These are phyloP conservation scores for Pythium rhizo-oryzae DNA, from an alignment of 352 stramenopile species.

Conservation along the genomic window DNA sequence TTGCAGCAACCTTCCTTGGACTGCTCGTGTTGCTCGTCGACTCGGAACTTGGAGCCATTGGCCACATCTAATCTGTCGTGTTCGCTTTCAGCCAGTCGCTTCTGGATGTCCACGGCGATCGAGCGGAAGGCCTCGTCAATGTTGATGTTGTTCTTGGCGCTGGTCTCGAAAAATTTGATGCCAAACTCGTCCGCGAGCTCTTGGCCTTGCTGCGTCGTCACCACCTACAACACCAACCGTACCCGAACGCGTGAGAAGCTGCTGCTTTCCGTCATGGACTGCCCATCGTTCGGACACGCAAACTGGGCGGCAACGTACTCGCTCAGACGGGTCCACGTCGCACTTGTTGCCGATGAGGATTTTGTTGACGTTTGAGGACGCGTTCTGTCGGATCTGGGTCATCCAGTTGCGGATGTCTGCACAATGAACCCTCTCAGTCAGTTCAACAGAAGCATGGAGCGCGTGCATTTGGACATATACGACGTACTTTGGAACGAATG, in stretches of 20 bases:
- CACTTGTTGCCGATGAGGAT: slow-evolving; percentile 99
- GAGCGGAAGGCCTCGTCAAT: slow-evolving; percentile 90
- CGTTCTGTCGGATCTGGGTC: slow-evolving; percentile 96
- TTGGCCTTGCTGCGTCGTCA: slow-evolving; percentile 93
- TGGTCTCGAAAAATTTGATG: slow-evolving; percentile 96
- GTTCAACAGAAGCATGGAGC: background rate
- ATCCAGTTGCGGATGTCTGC: slow-evolving; percentile 91
- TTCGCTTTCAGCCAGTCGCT: slow-evolving; percentile 83
- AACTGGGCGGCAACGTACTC: slow-evolving; percentile 56
- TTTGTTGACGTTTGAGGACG: slow-evolving; percentile 99
- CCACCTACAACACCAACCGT: slow-evolving; percentile 61
- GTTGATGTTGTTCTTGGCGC: slow-evolving; percentile 93
- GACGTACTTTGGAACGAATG: slow-evolving; percentile 89
- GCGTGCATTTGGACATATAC: background rate
- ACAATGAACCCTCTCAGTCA: background rate
- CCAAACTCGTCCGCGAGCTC: slow-evolving; percentile 93
- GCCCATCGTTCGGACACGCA: background rate
- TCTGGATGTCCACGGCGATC: slow-evolving; percentile 90
- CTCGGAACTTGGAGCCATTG: slow-evolving; percentile 83
- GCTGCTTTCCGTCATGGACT: no score
- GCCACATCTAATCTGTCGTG: slow-evolving; percentile 90
- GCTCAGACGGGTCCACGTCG: slow-evolving; percentile 96
- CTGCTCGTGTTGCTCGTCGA: slow-evolving; percentile 81
- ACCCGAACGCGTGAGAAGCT: background rate
- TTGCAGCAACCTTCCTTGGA: slow-evolving; percentile 82